phyloP scores from a whole-genome alignment of 1,284 basidiomycete genomes.

The Leccinum proliferum region DNA sequence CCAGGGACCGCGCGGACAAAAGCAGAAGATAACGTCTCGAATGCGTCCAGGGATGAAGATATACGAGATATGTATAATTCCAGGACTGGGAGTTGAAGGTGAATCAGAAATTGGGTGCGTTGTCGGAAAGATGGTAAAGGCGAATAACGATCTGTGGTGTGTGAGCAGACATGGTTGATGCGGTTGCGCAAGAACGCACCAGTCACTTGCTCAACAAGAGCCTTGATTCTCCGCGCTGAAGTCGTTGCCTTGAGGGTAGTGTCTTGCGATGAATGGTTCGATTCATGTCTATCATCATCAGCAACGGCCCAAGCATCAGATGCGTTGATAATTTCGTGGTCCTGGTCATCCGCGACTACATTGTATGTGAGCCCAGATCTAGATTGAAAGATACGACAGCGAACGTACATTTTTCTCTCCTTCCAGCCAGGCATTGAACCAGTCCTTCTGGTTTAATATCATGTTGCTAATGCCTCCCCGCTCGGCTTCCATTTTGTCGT shows the following conservation, averaged over 20 bases:
- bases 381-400: not conserved
- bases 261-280: too few species aligned
- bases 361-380: conserved; percentile 3
- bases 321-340: conserved; percentile 75
- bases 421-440: conserved; percentile 89
- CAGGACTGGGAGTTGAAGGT: conserved; percentile 83
- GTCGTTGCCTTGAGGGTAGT: too few species aligned
- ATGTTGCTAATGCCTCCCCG: conserved; percentile 81
- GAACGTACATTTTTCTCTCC: conserved; percentile 82
- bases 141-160: conserved; percentile 73
- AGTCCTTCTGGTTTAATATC: conserved; percentile 77
- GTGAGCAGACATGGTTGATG: conserved; percentile 1
- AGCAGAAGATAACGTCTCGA: conserved; percentile 84
- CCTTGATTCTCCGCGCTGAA: conserved; percentile 76
- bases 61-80: conserved; percentile 76
- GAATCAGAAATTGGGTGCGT: conserved; percentile 76
- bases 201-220: conserved; percentile 85
- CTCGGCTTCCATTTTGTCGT: conserved; percentile 26
- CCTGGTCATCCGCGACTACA: conserved; percentile 74
- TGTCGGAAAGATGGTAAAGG: conserved; percentile 78
- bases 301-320: conserved; percentile 78
- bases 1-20: conserved; percentile 91
- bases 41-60: conserved; percentile 83
- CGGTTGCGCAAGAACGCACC: conserved; percentile 39
- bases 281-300: too few species aligned